Evolutionary conservation across 805 yeast species (phyloP), one percentile per base, ranked within the genome.

Genomic region (Kurtzmaniella cleridarum): DNA sequence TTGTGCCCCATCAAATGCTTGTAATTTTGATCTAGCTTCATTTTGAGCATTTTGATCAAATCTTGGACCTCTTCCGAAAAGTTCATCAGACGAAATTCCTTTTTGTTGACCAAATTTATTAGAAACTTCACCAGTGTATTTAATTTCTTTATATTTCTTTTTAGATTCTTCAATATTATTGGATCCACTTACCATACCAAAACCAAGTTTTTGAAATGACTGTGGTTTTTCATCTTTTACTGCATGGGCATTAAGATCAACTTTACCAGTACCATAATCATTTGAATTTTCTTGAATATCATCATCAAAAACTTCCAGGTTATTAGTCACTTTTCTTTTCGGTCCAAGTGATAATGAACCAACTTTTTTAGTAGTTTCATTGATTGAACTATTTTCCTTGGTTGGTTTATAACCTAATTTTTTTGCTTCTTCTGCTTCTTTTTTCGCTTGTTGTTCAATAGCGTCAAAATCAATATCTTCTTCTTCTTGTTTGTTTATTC

Each of bases 81-180:
- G 79, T 66, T 90, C 95, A 63, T 93, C 98, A 2, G 97, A 90
- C 0, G 98, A 93, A 46, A 93, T 93, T 35, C 90, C 96, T 73
- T 87, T 91, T 59, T 90, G 96, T 30, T 67, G 69, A 41, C 97
- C 97, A 57, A 76, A 93, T 66, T 88, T 86, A 53, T 69, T 71
- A 29, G 77, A 79, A 24, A 84, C 84, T 47, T 81, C 81, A 28
- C 93, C 93, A 1, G 88, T 79, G 57, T 84, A 84, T 49, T 73
- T 71, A 39, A 75, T 77, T 32, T 77, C 81, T 29, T 76, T 63
- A 23, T 77, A 76, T 32, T 73, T 68, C 32, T 55, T 53, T n/a
- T 38, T 36, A 18, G 44, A 38, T 34, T 49, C 44, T 11, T 51
- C 34, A 36, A 65, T 62, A n/a, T 64, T 62, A 31, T 84, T 80